Base-by-base conservation (phyloP, 192 early-diverging fungal species). In the Backusella tarrabulga region DNA sequence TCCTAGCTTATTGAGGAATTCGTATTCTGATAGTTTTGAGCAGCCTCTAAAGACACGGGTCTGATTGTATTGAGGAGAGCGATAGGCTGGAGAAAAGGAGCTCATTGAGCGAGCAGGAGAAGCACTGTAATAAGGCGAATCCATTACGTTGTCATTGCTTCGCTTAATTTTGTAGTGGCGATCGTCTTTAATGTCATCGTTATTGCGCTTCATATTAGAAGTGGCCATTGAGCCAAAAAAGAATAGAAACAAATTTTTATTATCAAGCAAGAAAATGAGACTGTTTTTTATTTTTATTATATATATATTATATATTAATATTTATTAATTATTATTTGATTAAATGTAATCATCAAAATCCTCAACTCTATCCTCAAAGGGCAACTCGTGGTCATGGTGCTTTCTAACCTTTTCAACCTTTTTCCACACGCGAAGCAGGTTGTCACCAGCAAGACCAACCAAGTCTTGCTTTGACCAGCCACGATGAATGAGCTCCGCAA, bases 1-100 rank as follows among this genome's bases (percentile, higher is more conserved):
- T 63, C 98, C 98, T 32, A 99, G 87, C 87, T 97, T 98, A 52
- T 92, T 89, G 11, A 87, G 86, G 71, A 93, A 83, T 63, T 95
- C 92, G 68, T 96, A 99, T 63, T 97, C 93, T 14, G 90, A 87
- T 68, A 95, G 88, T 14, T 89, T 86, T 46, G 91, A 94, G 78
- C 93, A 95, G 1, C 94, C 94, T 29, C 84, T 54, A 74, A 86
- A 93, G 4, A 17, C 35, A 21, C 40, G 73, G 21, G 26, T 36
- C 26, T 40, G 68, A 32, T 52, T 26, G 23, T 67, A 11, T 1
- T 42, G 26, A 40, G 68, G 23, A 19, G 35, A 26, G 7, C 78
- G 42, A 63, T 74, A 71, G 6, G 67, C 77, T 17, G 78, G 73
- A 14, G 78, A 74, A 9, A 52, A 21, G n/a, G 78, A 75, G 26